Evolutionary conservation across 768 basidiomycete species (phyloP).

Genomic region (Paxillus rubicundulus): DNA sequence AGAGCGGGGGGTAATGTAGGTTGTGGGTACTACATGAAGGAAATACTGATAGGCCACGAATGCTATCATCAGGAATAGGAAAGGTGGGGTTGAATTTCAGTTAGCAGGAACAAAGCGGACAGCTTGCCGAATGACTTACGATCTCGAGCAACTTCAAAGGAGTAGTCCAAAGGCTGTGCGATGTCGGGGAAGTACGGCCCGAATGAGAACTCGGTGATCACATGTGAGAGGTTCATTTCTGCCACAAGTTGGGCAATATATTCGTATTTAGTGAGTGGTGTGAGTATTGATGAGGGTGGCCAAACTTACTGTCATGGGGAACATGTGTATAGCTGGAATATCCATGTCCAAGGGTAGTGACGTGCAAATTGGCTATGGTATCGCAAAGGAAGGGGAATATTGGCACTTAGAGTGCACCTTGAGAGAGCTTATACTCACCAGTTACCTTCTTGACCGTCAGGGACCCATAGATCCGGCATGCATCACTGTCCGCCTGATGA

Average conservation of each 20-base stretch:
- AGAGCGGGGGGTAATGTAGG: constrained; percentile 76
- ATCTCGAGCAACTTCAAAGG: constrained; percentile 69
- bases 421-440: constrained; percentile 39
- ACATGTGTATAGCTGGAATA: constrained; percentile 87
- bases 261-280: background rate
- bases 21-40: constrained; percentile 93
- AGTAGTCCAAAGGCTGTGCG: constrained; percentile 89
- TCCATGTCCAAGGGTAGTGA: constrained; percentile 94
- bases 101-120: no score
- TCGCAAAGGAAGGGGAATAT: background rate
- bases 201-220: constrained; percentile 96
- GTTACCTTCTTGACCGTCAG: constrained; percentile 87
- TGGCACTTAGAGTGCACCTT: background rate
- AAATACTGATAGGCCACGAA: constrained; percentile 94
- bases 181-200: constrained; percentile 96
- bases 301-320: constrained; percentile 71
- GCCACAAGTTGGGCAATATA: background rate
- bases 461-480: constrained; percentile 85
- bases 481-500: constrained; percentile 61
- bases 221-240: constrained; percentile 97
- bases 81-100: background rate
- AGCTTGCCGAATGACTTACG: constrained; percentile 37
- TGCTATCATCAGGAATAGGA: constrained; percentile 40
- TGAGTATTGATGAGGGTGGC: background rate
- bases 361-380: constrained; percentile 78